phyloP scores from a whole-genome alignment of 495 filamentous ascomycete species.

The Aspergillus wentii region DNA sequence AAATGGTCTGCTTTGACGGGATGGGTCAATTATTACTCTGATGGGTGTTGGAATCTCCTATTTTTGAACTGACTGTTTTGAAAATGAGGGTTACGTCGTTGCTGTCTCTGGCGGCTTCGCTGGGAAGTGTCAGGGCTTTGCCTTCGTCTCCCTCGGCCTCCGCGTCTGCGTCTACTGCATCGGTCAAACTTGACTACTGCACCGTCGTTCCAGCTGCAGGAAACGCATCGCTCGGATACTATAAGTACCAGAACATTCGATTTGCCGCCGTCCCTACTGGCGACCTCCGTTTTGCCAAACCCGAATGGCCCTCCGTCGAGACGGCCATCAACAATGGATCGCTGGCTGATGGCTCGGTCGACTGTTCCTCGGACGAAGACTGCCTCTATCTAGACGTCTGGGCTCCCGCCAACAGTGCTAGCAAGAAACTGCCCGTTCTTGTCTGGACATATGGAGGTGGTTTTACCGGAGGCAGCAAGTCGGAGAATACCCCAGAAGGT shows the following conservation, averaged over 20 bases:
- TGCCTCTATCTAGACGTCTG: slow-evolving; percentile 40
- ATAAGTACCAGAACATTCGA: slow-evolving; percentile 45
- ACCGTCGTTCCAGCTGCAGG: slow-evolving; percentile 11
- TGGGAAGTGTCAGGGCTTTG: too few species aligned
- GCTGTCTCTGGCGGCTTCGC: too few species aligned
- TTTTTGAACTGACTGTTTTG: too few species aligned
- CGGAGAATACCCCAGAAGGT: slow-evolving; percentile 16
- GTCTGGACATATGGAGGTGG: slow-evolving; percentile 40
- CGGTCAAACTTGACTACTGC: slow-evolving; percentile 16
- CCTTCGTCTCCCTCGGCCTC: slow-evolving; percentile 1
- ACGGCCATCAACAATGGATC: slow-evolving; percentile 46
- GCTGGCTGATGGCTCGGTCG: slow-evolving; percentile 37
- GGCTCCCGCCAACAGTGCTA: slow-evolving; percentile 20
- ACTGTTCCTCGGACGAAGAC: slow-evolving; percentile 37
- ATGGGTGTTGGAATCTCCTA: too few species aligned
- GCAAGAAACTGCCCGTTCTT: slow-evolving; percentile 30
- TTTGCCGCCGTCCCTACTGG: slow-evolving; percentile 53
- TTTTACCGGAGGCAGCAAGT: slow-evolving; percentile 31
- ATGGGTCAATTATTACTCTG: too few species aligned
- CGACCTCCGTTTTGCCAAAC: slow-evolving; percentile 50
- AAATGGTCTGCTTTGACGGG: too few species aligned
- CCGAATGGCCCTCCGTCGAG: slow-evolving; percentile 41
- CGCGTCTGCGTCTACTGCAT: neutral
- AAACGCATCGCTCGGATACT: slow-evolving; percentile 14
- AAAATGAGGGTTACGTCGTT: too few species aligned